Base-by-base conservation (phyloP, 2,329 filamentous ascomycete species). In the Fusarium concolor region DNA sequence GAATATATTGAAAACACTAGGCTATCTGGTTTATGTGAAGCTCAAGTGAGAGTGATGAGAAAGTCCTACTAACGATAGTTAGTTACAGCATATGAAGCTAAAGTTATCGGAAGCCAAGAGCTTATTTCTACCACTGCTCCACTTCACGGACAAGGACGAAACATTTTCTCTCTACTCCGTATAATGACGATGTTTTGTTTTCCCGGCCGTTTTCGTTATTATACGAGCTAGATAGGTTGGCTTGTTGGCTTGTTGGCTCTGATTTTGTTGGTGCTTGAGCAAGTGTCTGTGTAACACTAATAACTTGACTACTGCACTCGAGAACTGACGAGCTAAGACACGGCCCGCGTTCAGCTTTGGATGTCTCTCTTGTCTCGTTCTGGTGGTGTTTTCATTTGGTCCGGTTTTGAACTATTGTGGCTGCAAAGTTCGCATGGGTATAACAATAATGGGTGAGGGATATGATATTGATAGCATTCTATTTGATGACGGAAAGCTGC, bases 321-420 rank as follows among this genome's bases (percentile, higher is more conserved):
- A 56, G 10, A 54, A 56, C 37, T 56, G 54, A 56, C 46, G 22
- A 37, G 53, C 46, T n/a, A 22, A 56, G 33, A 22, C 20, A 29
- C 11, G 15, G 31, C 22, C 24, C 22, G 43, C 42, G 29, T 11
- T 47, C 46, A 49, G 51, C 51, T 47, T 47, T 49, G 37, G 43
- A 12, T 53, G 12, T 53, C 29, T 56, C 28, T 6, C n/a, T 52
- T 28, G 15, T 35, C 31, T 38, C 31, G 2, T 35, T 52, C n/a
- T 37, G 26, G 31, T 44, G 47, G 47, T 43, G 35, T 28, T 18
- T 29, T 22, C 35, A n/a, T 53, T 35, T 35, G 28, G 37, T 42
- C 29, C 28, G 49, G 28, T 18, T 29, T 43, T 56, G 37, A 22
- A 37, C 46, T 53, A 28, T 42, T 53, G 37, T 56, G 53, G 53